A percentile compares a stretch with the other conserved stretches of the same genome.
Evolutionary conservation across 2,329 filamentous ascomycete genomes (phyloP).

Genomic region (Cercospora zeina): DNA sequence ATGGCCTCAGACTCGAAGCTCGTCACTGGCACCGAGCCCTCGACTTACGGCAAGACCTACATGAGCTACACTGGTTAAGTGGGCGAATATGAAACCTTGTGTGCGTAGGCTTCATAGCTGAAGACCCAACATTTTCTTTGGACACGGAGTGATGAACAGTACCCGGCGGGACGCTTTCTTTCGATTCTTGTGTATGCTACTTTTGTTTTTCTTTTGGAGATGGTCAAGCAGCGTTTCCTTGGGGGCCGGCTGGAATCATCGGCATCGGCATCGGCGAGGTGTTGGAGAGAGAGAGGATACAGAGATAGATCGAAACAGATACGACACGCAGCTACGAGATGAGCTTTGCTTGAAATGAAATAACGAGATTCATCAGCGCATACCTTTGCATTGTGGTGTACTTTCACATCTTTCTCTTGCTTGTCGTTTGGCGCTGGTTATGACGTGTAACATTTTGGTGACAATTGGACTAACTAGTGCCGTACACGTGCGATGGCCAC

Average conservation of each 20-base stretch:
- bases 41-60: conserved; percentile 37
- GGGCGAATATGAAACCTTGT: neutral
- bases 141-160: conserved; percentile 10
- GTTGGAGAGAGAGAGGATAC: conserved; percentile 9
- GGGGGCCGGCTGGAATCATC: neutral
- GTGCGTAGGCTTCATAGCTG: conserved; percentile 7
- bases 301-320: conserved; percentile 14
- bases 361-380: neutral
- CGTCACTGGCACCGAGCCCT: conserved; percentile 37
- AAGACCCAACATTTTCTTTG: neutral
- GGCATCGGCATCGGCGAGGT: conserved; percentile 15
- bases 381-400: neutral
- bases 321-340: conserved; percentile 19
- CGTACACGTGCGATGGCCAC: neutral
- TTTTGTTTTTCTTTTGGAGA: conserved; percentile 8
- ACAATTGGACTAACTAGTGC: neutral
- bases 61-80: conserved; percentile 28
- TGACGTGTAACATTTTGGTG: neutral
- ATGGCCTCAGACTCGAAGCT: conserved; percentile 42
- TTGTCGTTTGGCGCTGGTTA: neutral
- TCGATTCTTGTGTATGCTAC: conserved; percentile 22
- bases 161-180: conserved; percentile 12
- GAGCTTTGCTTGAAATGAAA: conserved; percentile 19
- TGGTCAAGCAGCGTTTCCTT: neutral
- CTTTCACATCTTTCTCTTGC: neutral